Evolutionary conservation across 2,329 filamentous ascomycete species (phyloP).

Genomic region (Fusarium sp.): DNA sequence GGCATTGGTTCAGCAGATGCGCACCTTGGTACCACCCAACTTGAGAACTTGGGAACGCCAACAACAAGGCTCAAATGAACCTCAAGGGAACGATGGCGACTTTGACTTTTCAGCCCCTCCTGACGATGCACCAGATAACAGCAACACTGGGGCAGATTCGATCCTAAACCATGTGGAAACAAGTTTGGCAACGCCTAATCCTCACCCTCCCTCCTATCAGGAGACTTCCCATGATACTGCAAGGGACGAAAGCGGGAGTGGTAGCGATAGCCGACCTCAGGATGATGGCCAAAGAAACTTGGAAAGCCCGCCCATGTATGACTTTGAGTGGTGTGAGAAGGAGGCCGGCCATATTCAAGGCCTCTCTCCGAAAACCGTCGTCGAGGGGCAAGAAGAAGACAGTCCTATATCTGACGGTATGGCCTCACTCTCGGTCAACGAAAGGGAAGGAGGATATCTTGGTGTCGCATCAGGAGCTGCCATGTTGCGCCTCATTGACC

Average conservation of each 20-base stretch:
- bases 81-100: background rate
- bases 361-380: slow-evolving; percentile 43
- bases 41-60: slow-evolving; percentile 37
- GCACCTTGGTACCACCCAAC: slow-evolving; percentile 49
- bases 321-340: slow-evolving; percentile 58
- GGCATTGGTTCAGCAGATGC: slow-evolving; percentile 51
- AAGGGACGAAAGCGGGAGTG: background rate
- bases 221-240: background rate
- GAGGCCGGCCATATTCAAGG: slow-evolving; percentile 48
- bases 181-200: background rate
- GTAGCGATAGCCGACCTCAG: background rate
- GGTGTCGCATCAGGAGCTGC: slow-evolving; percentile 63
- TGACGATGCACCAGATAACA: background rate
- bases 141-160: background rate
- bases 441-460: slow-evolving; percentile 60
- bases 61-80: background rate
- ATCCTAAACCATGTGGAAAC: background rate
- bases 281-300: slow-evolving; percentile 48
- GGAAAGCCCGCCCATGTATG: slow-evolving; percentile 53
- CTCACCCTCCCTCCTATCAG: background rate
- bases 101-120: slow-evolving; percentile 38
- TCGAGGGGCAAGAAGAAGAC: slow-evolving; percentile 40
- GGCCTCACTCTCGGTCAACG: slow-evolving; percentile 55
- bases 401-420: slow-evolving; percentile 56
- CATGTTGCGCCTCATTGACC: slow-evolving; percentile 57